These are phyloP conservation scores for Neckera pumila DNA, from an alignment of 225 moss, liverwort and hornwort species.

Conservation along the genomic window DNA sequence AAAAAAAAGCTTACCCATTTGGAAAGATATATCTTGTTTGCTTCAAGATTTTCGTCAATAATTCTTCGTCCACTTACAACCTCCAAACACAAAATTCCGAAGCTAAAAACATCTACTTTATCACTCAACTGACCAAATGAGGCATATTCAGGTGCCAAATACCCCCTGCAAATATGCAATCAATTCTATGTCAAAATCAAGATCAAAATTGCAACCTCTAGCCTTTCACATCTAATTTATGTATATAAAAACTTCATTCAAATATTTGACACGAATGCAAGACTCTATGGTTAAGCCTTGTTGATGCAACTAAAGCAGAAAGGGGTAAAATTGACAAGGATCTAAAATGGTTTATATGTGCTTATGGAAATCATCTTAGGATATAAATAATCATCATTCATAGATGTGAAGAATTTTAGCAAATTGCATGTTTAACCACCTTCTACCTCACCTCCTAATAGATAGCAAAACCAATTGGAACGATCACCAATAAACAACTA, in stretches of 20 bases:
- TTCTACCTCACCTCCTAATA: too few relatives aligned
- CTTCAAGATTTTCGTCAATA: not conserved
- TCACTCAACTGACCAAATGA: not conserved
- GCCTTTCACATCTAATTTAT: too few relatives aligned
- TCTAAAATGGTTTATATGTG: not conserved
- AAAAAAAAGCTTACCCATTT: not conserved
- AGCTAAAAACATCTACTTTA: constrained; percentile 19
- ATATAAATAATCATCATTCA: fast-evolving
- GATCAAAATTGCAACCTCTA: not conserved
- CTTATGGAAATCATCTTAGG: fast-evolving
- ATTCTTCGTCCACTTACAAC: not conserved
- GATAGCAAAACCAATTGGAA: not conserved
- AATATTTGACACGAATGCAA: fast-evolving
- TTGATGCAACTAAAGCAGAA: not conserved
- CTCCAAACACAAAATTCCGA: constrained; percentile 4
- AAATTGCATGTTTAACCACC: fast-evolving
- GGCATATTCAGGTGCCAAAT: constrained; percentile 20
- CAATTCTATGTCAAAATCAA: not conserved
- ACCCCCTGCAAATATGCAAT: not conserved
- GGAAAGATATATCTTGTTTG: not conserved
- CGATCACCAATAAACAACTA: too few relatives aligned
- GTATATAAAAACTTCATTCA: too few relatives aligned
- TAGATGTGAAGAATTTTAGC: fast-evolving
- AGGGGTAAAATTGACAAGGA: fast-evolving
- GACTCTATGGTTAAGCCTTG: fast-evolving